These are phyloP conservation scores for Rutstroemia sp. DNA, from an alignment of 2,329 filamentous ascomycete species.

Conservation along the genomic window DNA sequence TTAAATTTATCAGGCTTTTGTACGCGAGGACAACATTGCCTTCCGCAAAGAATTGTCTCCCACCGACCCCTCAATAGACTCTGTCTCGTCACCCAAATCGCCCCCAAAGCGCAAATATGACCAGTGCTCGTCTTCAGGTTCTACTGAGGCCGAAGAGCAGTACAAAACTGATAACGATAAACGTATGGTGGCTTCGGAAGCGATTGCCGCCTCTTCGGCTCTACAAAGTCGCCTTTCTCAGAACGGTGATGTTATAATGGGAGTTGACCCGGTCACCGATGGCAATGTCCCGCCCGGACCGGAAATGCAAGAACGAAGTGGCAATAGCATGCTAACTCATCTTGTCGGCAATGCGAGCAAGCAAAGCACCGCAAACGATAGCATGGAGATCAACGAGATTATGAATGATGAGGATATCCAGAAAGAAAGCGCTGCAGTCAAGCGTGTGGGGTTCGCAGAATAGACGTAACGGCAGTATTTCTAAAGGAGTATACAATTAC, in stretches of 20 bases:
- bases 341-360: slow-evolving; percentile 3
- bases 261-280: slow-evolving; percentile 18
- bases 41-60: slow-evolving; percentile 41
- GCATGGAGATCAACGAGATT: slow-evolving; percentile 28
- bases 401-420: slow-evolving; percentile 18
- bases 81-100: slow-evolving; percentile 4
- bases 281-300: slow-evolving; percentile 3
- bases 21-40: slow-evolving; percentile 43
- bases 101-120: slow-evolving; percentile 25
- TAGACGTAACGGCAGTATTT: not conserved
- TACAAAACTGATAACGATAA: not conserved
- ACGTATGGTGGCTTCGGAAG: not conserved
- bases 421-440: slow-evolving; percentile 21
- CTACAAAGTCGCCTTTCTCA: not conserved
- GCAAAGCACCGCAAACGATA: slow-evolving; percentile 23
- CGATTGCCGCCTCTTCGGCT: not conserved
- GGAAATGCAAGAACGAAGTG: slow-evolving; percentile 27
- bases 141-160: not conserved
- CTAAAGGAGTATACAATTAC: not conserved
- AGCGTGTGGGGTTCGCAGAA: slow-evolving; percentile 20
- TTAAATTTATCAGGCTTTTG: slow-evolving; percentile 36
- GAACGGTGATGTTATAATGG: slow-evolving; percentile 13
- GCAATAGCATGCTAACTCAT: slow-evolving; percentile 18
- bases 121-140: slow-evolving; percentile 13
- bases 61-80: slow-evolving; percentile 10